These are phyloP conservation scores for Podospora pseudopauciseta DNA, from an alignment of 495 filamentous ascomycete species.

Conservation along the genomic window DNA sequence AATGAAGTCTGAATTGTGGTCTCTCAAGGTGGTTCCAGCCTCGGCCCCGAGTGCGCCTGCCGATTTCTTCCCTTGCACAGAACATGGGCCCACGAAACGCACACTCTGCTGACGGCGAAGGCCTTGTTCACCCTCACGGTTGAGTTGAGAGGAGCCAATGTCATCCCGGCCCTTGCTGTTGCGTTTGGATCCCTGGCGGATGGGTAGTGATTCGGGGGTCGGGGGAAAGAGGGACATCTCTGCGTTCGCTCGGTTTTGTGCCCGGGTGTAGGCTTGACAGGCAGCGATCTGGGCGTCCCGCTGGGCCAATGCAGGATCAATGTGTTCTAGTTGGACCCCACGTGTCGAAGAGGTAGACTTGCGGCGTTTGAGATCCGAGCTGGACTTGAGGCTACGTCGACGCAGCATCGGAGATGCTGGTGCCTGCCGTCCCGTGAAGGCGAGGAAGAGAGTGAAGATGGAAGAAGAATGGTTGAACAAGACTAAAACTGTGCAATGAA, in stretches of 20 bases:
- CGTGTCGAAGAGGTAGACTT: constrained; percentile 62
- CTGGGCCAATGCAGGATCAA: constrained; percentile 54
- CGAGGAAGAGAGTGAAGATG: constrained; percentile 21
- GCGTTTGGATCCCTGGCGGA: constrained; percentile 13
- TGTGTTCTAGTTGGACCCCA: constrained; percentile 44
- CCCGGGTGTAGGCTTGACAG: constrained; percentile 59
- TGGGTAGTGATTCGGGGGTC: constrained; percentile 27
- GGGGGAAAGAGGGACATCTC: constrained; percentile 36
- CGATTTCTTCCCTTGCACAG: constrained; percentile 24
- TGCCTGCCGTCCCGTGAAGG: not conserved
- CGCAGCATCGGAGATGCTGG: constrained; percentile 42
- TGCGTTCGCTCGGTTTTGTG: constrained; percentile 46
- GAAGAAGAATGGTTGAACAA: constrained; percentile 12
- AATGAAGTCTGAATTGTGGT: not conserved
- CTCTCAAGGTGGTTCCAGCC: not conserved
- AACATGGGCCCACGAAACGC: constrained; percentile 49
- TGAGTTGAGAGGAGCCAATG: constrained; percentile 5
- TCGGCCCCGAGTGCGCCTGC: not conserved
- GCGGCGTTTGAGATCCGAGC: constrained; percentile 48
- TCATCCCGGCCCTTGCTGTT: not conserved
- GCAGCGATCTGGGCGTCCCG: constrained; percentile 66
- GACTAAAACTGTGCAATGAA: constrained; percentile 27
- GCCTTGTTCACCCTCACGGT: constrained; percentile 16
- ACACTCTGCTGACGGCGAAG: constrained; percentile 50
- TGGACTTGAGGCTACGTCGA: constrained; percentile 40